A percentile compares a stretch with the other conserved stretches of the same genome.
phyloP scores from a whole-genome alignment of 2,329 filamentous ascomycete genomes.

The Lachnellula arida region DNA sequence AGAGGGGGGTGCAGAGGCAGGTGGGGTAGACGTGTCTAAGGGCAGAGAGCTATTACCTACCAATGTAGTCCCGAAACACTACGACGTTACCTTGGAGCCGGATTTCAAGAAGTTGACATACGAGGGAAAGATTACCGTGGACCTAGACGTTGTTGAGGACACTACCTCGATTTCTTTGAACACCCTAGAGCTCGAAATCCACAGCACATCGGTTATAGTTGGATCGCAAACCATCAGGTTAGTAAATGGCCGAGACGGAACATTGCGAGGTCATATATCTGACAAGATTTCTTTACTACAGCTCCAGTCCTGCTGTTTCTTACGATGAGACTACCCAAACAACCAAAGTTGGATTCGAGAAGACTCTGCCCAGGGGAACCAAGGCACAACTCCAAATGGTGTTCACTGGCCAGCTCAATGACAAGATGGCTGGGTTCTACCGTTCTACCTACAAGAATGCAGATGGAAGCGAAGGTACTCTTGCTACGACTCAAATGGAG shows the following conservation, averaged over 20 bases:
- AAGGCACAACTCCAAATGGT: slow-evolving; percentile 74
- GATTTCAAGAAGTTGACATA: slow-evolving; percentile 86
- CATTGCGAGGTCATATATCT: slow-evolving; percentile 8
- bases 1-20: slow-evolving; percentile 49
- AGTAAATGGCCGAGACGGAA: slow-evolving; percentile 15
- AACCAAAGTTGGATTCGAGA: slow-evolving; percentile 73
- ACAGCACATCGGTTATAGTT: slow-evolving; percentile 63
- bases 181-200: slow-evolving; percentile 79
- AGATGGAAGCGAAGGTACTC: slow-evolving; percentile 72
- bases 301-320: slow-evolving; percentile 61
- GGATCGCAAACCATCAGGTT: slow-evolving; percentile 50
- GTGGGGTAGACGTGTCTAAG: slow-evolving; percentile 55
- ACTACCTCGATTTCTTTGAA: slow-evolving; percentile 84
- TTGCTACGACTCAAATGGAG: slow-evolving; percentile 95
- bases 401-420: slow-evolving; percentile 78
- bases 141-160: slow-evolving; percentile 81
- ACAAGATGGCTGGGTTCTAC: slow-evolving; percentile 98
- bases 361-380: slow-evolving; percentile 66
- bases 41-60: slow-evolving; percentile 82
- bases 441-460: slow-evolving; percentile 84
- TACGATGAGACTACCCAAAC: slow-evolving; percentile 78
- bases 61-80: slow-evolving; percentile 89
- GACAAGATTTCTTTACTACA: slow-evolving; percentile 34
- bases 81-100: slow-evolving; percentile 86
- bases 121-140: slow-evolving; percentile 77